Base-by-base conservation (phyloP, 768 basidiomycete species). In the Plicaturopsis crispa region DNA sequence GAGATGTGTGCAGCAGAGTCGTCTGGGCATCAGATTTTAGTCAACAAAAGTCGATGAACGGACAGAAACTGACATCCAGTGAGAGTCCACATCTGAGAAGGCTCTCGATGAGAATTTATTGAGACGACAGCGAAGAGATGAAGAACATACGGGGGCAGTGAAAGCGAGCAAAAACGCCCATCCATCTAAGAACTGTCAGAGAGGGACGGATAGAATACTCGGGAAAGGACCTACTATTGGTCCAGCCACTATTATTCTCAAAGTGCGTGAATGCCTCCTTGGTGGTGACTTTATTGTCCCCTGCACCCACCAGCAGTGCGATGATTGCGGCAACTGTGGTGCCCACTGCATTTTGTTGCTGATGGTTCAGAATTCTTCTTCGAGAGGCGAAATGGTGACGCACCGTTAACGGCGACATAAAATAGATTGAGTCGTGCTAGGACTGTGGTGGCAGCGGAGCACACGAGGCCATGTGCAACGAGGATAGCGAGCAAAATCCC, bases 1-100 rank as follows among this genome's bases (percentile, higher is more conserved):
- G 81, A 73, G 33, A 85, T 77, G 46, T 84, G 82, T 19, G 79
- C 80, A 5, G 83, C 83, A 24, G 82, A 84, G 49, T 84, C 82
- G 45, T 85, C 82, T 84, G 44, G 22, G 39, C 23, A 24, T 26
- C 4, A 18, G 56, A 78, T 48, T 39, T 82, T 82, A 85, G 43
- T 83, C 83, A 2, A 82, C 84, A 39, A 85, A 56, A 3, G 80
- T 83, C 82, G 83, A 84, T n/a, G n/a, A n/a, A n/a, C n/a, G n/a
- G 22, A 39, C 23, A 24, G 28, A 4, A 18, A 56, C 78, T 48
- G 39, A 83, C 82, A 85, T 43, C 82, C 83, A 2, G 83, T 84
- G 39, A 85, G 57, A 3, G 80, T 83, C 82, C 82, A 84, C 83
- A 84, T 84, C n/a, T n/a, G n/a, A n/a, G n/a, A n/a, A n/a, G n/a